Evolutionary conservation across 2,329 filamentous ascomycete species (phyloP), one percentile per base, ranked within the genome.

Genomic region (Simplicillium aogashimaense): DNA sequence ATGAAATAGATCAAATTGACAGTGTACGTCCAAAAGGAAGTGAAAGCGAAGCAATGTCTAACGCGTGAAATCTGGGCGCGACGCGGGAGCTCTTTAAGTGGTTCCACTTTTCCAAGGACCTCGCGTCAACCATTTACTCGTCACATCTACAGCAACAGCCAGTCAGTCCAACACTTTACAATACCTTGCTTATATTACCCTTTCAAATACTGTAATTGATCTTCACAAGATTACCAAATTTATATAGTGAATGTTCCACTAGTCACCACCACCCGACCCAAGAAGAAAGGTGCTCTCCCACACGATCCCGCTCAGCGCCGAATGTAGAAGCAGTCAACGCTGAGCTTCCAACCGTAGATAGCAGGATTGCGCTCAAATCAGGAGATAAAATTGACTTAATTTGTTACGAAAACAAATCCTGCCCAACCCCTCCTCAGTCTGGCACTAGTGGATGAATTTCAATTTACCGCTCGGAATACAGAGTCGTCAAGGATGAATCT

Each of bases 381-480:
- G 56, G 63, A 64, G 56, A 63, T 61, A 59, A 67, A 63, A 66
- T 59, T 60, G 61, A 64, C 58, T 61, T 59, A 53, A 44, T 25
- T 25, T 25, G 45, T 43, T 43, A 47, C 48, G 51, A 49, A 47
- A 50, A 52, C 58, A 55, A 50, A 58, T 59, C 54, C 56, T 55
- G 52, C 51, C 60, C 57, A 52, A 38, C 49, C 58, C 49, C 46
- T 37, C 43, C 20, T 25, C 52, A 36, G 45, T 38, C 41, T 47
- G 44, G 48, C 50, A 43, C 45, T 48, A 43, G 53, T 52, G 52
- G 53, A 25, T 42, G 46, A 34, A 41, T 44, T 48, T 74, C 66
- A 47, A 70, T 82, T 46, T 82, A 75, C 76, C 78, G 78, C 78
- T 79, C 77, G 75, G 77, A 81, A 81, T 82, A 82, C 78, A 81